These are phyloP conservation scores for Claviceps pazoutovae DNA, from an alignment of 2,329 filamentous ascomycete species.

Conservation along the genomic window DNA sequence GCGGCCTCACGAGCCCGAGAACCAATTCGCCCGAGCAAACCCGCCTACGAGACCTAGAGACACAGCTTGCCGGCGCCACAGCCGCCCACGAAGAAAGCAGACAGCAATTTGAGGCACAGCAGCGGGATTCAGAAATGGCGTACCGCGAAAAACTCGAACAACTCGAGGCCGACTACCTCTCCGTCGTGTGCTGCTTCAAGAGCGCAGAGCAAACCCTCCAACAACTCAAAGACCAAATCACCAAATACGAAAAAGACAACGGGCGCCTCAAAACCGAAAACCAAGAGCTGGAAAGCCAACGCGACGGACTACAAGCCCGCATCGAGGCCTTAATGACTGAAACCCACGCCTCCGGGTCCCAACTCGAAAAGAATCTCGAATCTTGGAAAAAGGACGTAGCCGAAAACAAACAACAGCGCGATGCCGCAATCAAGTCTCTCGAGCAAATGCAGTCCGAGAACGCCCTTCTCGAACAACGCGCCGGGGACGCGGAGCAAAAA, in stretches of 20 bases:
- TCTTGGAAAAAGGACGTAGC: conserved; percentile 57
- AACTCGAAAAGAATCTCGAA: conserved; percentile 58
- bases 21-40: conserved; percentile 68
- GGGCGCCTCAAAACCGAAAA: conserved; percentile 69
- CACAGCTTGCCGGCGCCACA: conserved; percentile 64
- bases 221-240: conserved; percentile 95
- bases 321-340: conserved; percentile 57
- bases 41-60: conserved; percentile 72
- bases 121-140: conserved; percentile 73
- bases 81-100: conserved; percentile 80
- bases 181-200: conserved; percentile 94
- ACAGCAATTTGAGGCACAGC: conserved; percentile 59
- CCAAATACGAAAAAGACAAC: conserved; percentile 81
- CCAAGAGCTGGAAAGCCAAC: conserved; percentile 62
- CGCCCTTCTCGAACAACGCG: conserved; percentile 63
- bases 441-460: conserved; percentile 79
- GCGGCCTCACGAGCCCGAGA: conserved; percentile 54
- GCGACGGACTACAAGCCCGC: conserved; percentile 49
- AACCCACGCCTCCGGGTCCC: conserved; percentile 48
- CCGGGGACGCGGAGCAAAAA: conserved; percentile 80
- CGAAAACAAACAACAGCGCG: conserved; percentile 52
- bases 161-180: conserved; percentile 94
- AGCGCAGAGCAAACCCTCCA: conserved; percentile 98
- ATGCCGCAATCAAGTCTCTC: conserved; percentile 47
- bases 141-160: conserved; percentile 90